Evolutionary conservation across 2,329 filamentous ascomycete species (phyloP), one percentile per base, ranked within the genome.

Genomic region (Pestalotiopsis sp.): DNA sequence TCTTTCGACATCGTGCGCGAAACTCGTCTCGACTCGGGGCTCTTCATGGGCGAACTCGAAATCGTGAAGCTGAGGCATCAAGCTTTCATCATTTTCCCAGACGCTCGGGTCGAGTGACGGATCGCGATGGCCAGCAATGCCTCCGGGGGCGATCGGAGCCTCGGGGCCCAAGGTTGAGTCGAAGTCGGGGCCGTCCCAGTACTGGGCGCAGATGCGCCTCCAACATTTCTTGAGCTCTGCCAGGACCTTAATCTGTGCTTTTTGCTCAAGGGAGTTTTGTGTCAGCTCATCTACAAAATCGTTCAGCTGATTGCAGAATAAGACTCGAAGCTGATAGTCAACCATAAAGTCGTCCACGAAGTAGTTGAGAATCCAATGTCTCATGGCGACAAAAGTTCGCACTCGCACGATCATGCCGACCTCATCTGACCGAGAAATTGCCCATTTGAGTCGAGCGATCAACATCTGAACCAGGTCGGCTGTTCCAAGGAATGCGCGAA

Each of bases 341-440:
- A 91, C 81, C 56, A 97, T 89, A 78, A 97, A 99, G 78, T 99
- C 96, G 77, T 99, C 96, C 67, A 93, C 87, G 74, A 98, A 99
- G 80, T 99, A 99, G 79, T 99, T 99, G 71, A 99, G 82, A 68
- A 98, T 95, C 96, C 96, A 99, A 80, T 99, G 96, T 68, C 96
- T 90, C 59, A 98, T 86, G 7, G 96, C 96, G 31, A 98, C 96
- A 82, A 98, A 99, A 0, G 95, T 97, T 57, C 96, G 90, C 17
- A 99, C 97, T 64, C 95, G 90, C n/a, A 98, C 96, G 66, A 99
- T 94, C 77, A 94, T 93, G 52, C 96, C 96, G 68, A 91, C 90
- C 78, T 98, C 94, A 77, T 97, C 94, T 61, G 88, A 84, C 67
- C 93, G 89, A 62, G 88, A 89, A 63, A 98, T 86, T 0, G 96